Conservation (phyloP, 2,329 filamentous ascomycete genomes). For the Fusarium sp. region DNA sequence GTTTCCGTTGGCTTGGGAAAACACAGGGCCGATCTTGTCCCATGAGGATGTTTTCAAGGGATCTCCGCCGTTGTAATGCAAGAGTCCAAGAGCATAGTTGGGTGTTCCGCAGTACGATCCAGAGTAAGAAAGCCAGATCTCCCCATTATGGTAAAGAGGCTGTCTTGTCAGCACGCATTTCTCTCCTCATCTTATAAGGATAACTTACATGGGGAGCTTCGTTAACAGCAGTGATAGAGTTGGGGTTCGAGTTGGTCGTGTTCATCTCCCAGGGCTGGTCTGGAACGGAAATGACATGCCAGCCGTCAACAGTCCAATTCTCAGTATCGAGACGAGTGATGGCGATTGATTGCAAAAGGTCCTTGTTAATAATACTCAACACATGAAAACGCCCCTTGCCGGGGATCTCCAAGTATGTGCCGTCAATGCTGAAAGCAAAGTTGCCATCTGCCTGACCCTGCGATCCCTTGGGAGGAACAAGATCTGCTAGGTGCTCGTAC, state of each 20-base stretch:
- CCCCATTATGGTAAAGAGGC: slow-evolving; percentile 61
- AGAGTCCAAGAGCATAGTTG: slow-evolving; percentile 62
- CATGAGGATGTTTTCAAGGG: slow-evolving; percentile 58
- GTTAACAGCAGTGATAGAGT: slow-evolving; percentile 2
- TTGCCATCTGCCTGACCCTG: slow-evolving; percentile 6
- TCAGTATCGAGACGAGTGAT: slow-evolving; percentile 15
- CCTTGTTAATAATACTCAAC: slow-evolving; percentile 16
- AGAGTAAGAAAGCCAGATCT: slow-evolving; percentile 63
- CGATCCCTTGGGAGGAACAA: slow-evolving; percentile 7
- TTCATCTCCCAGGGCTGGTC: slow-evolving; percentile 25
- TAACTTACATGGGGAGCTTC: slow-evolving; percentile 14
- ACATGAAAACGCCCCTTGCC: slow-evolving; percentile 14
- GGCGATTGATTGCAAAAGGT: slow-evolving; percentile 10
- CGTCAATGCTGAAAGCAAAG: slow-evolving; percentile 25
- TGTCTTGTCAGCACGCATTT: not conserved
- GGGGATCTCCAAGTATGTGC: slow-evolving; percentile 20
- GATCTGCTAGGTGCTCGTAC: slow-evolving; percentile 15
- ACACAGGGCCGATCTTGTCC: slow-evolving; percentile 62
- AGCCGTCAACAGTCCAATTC: slow-evolving; percentile 16
- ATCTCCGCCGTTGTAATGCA: slow-evolving; percentile 64
- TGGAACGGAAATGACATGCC: slow-evolving; percentile 24
- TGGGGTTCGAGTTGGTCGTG: slow-evolving; percentile 6
- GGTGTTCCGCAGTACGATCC: slow-evolving; percentile 66
- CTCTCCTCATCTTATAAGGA: fast-evolving
- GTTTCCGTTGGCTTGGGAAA: slow-evolving; percentile 64